Percentiles rank a stretch among this genome's conserved stretches.
phyloP scores from a whole-genome alignment of 495 filamentous ascomycete genomes.

The Clohesyomyces aquaticus region DNA sequence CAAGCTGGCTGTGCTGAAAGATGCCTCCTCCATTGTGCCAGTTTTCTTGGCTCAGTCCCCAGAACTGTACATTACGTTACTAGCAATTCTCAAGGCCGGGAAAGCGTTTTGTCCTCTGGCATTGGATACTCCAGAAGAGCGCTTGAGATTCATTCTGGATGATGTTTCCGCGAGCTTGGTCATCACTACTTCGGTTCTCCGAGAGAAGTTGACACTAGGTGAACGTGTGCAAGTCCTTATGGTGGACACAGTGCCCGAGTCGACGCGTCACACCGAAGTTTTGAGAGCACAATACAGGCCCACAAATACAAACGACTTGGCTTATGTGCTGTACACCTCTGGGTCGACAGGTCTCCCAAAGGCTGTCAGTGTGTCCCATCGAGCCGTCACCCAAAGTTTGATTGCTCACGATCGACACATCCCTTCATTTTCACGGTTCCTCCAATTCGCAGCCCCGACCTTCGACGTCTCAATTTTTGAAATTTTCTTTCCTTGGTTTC shows the following conservation, averaged over 20 bases:
- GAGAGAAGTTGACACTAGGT: conserved; percentile 15
- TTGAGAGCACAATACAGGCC: no score
- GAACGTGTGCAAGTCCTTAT: conserved; percentile 18
- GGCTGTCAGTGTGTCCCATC: conserved; percentile 78
- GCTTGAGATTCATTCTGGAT: conserved; percentile 70
- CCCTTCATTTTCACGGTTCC: conserved; percentile 71
- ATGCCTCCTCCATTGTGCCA: conserved; percentile 59
- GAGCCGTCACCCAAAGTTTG: conserved; percentile 73
- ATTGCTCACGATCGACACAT: conserved; percentile 77
- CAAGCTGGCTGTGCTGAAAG: conserved; percentile 12
- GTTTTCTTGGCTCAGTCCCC: conserved; percentile 71
- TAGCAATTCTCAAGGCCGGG: conserved; percentile 76
- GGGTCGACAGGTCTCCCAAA: conserved; percentile 90
- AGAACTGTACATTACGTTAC: conserved; percentile 69
- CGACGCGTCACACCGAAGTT: no score
- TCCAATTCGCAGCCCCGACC: conserved; percentile 85
- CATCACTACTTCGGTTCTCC: conserved; percentile 37
- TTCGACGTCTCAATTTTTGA: conserved; percentile 91
- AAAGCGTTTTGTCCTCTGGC: conserved; percentile 79
- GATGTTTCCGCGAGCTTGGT: conserved; percentile 59
- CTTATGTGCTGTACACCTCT: conserved; percentile 91
- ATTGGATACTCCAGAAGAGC: conserved; percentile 69
- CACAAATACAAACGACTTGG: conserved; percentile 54
- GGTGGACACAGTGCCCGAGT: no score
- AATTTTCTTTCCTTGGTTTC: conserved; percentile 78